Evolutionary conservation across 495 filamentous ascomycete species (phyloP).

Genomic region (Oleoguttula mirabilis): DNA sequence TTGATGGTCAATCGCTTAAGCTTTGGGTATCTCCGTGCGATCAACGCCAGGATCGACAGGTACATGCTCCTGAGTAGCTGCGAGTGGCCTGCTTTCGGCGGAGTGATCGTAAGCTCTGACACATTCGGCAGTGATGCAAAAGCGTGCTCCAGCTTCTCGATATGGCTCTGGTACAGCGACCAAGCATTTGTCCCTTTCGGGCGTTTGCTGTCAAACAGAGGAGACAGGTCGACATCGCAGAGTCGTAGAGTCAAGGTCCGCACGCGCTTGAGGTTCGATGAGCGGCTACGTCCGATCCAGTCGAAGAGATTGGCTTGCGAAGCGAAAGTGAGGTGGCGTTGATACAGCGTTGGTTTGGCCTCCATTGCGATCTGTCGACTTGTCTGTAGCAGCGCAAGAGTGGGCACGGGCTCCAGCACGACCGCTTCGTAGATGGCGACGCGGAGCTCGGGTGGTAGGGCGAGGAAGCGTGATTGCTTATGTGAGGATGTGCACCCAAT

Average conservation of each 20-base stretch:
- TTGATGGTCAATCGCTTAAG: not conserved
- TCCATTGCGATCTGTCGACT: constrained; percentile 10
- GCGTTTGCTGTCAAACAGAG: constrained; percentile 1
- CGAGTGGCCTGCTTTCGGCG: constrained; percentile 1
- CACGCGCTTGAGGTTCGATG: constrained; percentile 1
- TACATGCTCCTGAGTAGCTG: constrained; percentile 5
- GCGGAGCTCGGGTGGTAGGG: constrained; percentile 9
- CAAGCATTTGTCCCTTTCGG: not conserved
- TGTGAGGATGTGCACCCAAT: not conserved
- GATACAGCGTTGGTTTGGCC: constrained; percentile 1
- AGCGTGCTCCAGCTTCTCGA: constrained; percentile 7
- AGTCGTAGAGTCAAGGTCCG: constrained; percentile 2
- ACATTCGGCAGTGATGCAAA: constrained; percentile 3
- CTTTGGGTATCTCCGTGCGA: not conserved
- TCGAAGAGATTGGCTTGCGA: constrained; percentile 11
- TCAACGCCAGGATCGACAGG: constrained; percentile 1
- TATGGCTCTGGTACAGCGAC: constrained; percentile 9
- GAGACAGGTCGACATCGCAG: constrained; percentile 11
- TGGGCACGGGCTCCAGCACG: not conserved
- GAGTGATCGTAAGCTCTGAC: not conserved
- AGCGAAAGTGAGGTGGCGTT: constrained; percentile 2
- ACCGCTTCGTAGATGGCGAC: constrained; percentile 1
- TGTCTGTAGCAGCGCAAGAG: not conserved
- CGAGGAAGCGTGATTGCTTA: not conserved
- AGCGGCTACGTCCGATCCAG: constrained; percentile 7